A percentile compares a stretch with the other conserved stretches of the same genome.
phyloP scores from a whole-genome alignment of 805 yeast species.

The Candida michaelii region DNA sequence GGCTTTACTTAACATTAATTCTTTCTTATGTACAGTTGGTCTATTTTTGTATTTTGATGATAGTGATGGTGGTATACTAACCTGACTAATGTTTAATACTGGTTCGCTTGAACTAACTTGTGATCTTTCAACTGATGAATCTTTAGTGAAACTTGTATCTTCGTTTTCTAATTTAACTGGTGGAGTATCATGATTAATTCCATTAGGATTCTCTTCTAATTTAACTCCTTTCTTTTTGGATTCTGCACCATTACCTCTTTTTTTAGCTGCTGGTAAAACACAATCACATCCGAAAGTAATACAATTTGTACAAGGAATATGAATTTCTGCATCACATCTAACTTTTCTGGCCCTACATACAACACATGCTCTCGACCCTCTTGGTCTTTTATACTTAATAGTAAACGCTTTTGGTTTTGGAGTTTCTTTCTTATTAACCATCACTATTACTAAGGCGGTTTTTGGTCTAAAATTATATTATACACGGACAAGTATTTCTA shows the following conservation, averaged over 20 bases:
- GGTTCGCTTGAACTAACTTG: slow-evolving; percentile 30
- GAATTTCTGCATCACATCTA: slow-evolving; percentile 69
- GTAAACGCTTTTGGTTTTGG: slow-evolving; percentile 45
- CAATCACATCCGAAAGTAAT: slow-evolving; percentile 72
- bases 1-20: slow-evolving; percentile 25
- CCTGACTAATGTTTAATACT: slow-evolving; percentile 41
- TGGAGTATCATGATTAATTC: neutral
- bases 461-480: neutral
- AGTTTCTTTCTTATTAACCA: slow-evolving; percentile 19
- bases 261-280: slow-evolving; percentile 60
- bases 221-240: slow-evolving; percentile 9
- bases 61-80: slow-evolving; percentile 43
- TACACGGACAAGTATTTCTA: too few relatives aligned
- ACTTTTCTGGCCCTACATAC: slow-evolving; percentile 80
- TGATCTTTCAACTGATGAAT: slow-evolving; percentile 9
- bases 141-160: neutral
- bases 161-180: slow-evolving; percentile 5
- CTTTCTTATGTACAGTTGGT: slow-evolving; percentile 38
- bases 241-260: slow-evolving; percentile 29
- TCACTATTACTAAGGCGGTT: slow-evolving; percentile 5
- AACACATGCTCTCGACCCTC: slow-evolving; percentile 72
- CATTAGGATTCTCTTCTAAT: slow-evolving; percentile 3
- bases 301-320: slow-evolving; percentile 56
- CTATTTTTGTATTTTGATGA: slow-evolving; percentile 40
- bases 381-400: slow-evolving; percentile 50